Evolutionary conservation across 164 flowering plant species (phyloP).

Genomic region (Vitis rotundifolia): DNA sequence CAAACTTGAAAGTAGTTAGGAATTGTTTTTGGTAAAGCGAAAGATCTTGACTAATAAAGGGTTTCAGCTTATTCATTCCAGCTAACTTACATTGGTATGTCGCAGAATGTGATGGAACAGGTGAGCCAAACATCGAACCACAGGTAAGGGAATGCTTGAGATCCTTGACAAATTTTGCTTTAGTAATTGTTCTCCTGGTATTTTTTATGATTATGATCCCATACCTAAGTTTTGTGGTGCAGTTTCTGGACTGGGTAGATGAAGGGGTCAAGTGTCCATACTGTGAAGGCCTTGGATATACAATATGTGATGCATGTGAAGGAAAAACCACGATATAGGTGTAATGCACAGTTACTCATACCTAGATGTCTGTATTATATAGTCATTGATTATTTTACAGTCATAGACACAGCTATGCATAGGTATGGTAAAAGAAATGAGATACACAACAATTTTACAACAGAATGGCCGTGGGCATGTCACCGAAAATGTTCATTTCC

Average conservation of each 20-base stretch:
- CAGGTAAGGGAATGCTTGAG: slow-evolving; percentile 49
- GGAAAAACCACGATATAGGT: slow-evolving; percentile 37
- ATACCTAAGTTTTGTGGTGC: slow-evolving; percentile 25
- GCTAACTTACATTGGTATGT: background rate
- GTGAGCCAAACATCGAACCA: slow-evolving; percentile 85
- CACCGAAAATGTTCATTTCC: no score
- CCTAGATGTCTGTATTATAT: no score
- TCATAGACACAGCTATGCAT: no score
- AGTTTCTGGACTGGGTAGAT: slow-evolving; percentile 93
- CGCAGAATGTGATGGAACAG: slow-evolving; percentile 97
- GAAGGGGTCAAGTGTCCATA: slow-evolving; percentile 85
- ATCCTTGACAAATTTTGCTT: background rate
- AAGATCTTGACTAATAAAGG: no score
- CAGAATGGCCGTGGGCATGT: no score
- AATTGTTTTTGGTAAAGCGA: no score
- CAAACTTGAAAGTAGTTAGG: no score
- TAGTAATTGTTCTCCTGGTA: background rate
- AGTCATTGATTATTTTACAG: no score
- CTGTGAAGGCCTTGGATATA: slow-evolving; percentile 81
- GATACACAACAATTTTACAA: no score
- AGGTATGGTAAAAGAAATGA: no score
- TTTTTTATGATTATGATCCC: background rate
- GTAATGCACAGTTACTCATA: background rate
- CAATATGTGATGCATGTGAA: slow-evolving; percentile 68
- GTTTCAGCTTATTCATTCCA: no score